Evolutionary conservation across 805 yeast genomes (phyloP).

Genomic region (Ogataea zsoltii): DNA sequence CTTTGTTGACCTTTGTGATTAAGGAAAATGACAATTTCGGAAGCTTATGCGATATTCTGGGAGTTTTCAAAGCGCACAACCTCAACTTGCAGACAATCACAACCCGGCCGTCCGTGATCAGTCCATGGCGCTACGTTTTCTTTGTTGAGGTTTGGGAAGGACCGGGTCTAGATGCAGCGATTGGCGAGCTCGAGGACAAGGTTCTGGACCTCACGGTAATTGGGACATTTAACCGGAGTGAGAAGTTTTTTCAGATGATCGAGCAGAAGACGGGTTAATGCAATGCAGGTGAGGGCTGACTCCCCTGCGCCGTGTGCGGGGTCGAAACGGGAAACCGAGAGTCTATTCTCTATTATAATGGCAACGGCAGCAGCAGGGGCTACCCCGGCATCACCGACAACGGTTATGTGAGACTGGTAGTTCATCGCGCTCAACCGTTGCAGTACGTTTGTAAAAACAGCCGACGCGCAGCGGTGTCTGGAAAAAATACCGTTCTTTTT

Average conservation of each 20-base stretch:
- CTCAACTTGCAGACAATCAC: constrained; percentile 71
- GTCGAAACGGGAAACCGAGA: too few relatives aligned
- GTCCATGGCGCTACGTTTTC: constrained; percentile 81
- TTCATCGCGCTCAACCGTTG: too few relatives aligned
- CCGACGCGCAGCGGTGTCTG: too few relatives aligned
- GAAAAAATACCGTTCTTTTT: too few relatives aligned
- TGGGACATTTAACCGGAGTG: constrained; percentile 44
- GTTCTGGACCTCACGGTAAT: constrained; percentile 56
- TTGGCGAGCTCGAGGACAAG: constrained; percentile 42
- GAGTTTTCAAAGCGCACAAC: constrained; percentile 51
- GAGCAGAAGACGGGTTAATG: constrained; percentile 4
- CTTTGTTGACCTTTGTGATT: constrained; percentile 66
- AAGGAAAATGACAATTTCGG: constrained; percentile 68
- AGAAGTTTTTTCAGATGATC: constrained; percentile 30
- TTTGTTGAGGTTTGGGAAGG: constrained; percentile 64
- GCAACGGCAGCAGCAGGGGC: too few relatives aligned
- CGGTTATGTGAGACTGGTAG: too few relatives aligned
- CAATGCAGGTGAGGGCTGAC: too few relatives aligned
- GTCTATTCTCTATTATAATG: too few relatives aligned
- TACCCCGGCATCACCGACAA: too few relatives aligned
- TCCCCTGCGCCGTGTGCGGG: too few relatives aligned
- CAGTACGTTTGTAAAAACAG: too few relatives aligned
- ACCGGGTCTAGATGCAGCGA: constrained; percentile 33
- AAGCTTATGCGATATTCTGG: constrained; percentile 65
- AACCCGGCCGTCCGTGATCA: constrained; percentile 70